These are phyloP conservation scores for Isoetes taiwanensis DNA, from an alignment of 75 land plant genomes.

Conservation along the genomic window DNA sequence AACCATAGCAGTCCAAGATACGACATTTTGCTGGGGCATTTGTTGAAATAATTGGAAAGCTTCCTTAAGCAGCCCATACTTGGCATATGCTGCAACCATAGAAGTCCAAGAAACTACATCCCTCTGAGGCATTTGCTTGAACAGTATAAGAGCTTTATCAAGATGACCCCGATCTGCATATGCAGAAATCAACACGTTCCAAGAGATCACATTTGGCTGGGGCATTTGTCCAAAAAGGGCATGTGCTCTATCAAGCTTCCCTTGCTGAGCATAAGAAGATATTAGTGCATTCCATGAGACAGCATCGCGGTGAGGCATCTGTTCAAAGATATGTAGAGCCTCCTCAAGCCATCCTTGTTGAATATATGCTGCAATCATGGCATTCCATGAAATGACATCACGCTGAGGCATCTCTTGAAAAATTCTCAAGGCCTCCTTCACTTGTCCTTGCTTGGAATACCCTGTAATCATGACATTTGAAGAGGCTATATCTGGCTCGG, in stretches of 20 bases:
- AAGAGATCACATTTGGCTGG: no score
- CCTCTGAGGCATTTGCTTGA: slow-evolving; percentile 17
- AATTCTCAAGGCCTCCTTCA: slow-evolving; percentile 8
- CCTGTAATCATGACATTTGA: no score
- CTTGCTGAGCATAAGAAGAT: no score
- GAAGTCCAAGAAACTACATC: slow-evolving; percentile 29
- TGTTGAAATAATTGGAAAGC: slow-evolving; percentile 15
- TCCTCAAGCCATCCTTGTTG: slow-evolving; percentile 14
- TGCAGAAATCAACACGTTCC: no score
- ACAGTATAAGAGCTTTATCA: slow-evolving; percentile 11
- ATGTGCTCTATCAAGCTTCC: no score
- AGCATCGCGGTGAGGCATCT: no score
- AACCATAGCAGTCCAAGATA: no score
- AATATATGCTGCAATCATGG: slow-evolving; percentile 24
- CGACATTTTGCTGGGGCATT: no score
- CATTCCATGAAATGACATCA: slow-evolving; percentile 28
- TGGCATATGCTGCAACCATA: slow-evolving; percentile 25
- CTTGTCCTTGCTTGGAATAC: slow-evolving; percentile 17
- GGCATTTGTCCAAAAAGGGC: no score
- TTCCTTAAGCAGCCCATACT: slow-evolving; percentile 10
- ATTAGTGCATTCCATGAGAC: no score
- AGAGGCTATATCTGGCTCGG: no score
- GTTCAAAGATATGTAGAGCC: slow-evolving; percentile 16
- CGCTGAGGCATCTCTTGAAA: slow-evolving; percentile 18
- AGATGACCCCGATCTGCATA: slow-evolving; percentile 20